phyloP scores from a whole-genome alignment of 495 filamentous ascomycete species.

The Podospora pseudopauciseta region DNA sequence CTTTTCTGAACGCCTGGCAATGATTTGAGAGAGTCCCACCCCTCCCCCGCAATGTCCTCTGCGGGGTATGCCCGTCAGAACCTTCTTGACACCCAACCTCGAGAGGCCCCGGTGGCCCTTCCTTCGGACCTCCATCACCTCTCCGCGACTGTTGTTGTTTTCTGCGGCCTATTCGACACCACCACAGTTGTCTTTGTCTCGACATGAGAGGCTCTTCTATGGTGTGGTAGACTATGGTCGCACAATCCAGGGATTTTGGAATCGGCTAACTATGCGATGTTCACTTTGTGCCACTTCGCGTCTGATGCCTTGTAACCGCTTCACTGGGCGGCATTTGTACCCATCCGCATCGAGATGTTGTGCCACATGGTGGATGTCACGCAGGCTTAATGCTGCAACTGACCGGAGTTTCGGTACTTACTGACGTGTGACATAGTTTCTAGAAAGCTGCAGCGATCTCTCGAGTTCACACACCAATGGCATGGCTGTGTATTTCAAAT shows the following conservation, averaged over 20 bases:
- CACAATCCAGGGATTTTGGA: slow-evolving; percentile 2
- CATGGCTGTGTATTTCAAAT: neutral
- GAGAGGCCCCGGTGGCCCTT: neutral
- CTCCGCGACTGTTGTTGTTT: neutral
- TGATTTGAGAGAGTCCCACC: neutral
- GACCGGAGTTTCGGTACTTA: neutral
- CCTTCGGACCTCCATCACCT: neutral
- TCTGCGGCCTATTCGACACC: neutral
- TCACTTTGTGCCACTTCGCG: neutral
- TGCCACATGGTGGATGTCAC: neutral
- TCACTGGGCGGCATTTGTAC: neutral
- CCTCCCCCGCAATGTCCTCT: neutral
- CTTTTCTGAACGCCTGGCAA: neutral
- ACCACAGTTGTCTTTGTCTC: neutral
- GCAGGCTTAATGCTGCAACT: neutral
- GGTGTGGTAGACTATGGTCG: neutral
- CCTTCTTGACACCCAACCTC: neutral
- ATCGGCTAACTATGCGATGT: neutral
- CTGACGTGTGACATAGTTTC: neutral
- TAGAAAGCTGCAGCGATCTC: neutral
- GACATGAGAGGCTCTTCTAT: neutral
- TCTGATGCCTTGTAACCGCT: neutral
- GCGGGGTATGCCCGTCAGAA: neutral
- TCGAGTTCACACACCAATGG: neutral
- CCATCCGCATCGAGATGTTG: neutral